These are phyloP conservation scores for Vinca major DNA, from an alignment of 305 asterid species.

Conservation along the genomic window DNA sequence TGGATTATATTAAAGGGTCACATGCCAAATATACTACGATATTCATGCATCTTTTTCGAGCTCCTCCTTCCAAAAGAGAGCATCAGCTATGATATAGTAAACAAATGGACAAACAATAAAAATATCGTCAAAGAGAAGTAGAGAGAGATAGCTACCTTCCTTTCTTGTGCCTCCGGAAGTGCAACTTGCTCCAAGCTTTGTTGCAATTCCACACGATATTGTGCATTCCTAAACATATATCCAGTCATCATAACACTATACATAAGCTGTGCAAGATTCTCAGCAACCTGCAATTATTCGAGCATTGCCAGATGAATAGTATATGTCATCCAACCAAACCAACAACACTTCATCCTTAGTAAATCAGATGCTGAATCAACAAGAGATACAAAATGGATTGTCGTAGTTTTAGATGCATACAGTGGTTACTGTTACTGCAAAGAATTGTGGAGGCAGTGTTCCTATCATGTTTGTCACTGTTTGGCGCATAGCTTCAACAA, in stretches of 20 bases:
- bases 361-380: constrained; percentile 2
- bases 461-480: constrained; percentile 96
- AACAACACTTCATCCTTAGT: neutral
- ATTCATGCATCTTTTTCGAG: neutral
- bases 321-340: neutral
- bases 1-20: neutral
- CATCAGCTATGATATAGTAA: too few species aligned
- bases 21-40: neutral
- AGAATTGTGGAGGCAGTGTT: constrained; percentile 88
- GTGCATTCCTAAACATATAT: constrained; percentile 90
- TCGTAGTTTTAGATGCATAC: constrained; percentile 36
- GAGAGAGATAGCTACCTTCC: constrained; percentile 26
- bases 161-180: constrained; percentile 74
- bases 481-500: constrained; percentile 97
- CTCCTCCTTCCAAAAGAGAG: constrained; percentile 1
- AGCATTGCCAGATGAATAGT: constrained; percentile 19
- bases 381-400: neutral
- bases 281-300: constrained; percentile 53
- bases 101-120: neutral
- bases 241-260: constrained; percentile 98
- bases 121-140: neutral
- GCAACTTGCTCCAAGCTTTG: constrained; percentile 92
- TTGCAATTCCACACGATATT: constrained; percentile 80
- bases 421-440: constrained; percentile 76
- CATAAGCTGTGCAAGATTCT: constrained; percentile 94